phyloP scores from a whole-genome alignment of 345 rosid genomes.

The Gossypium raimondii region DNA sequence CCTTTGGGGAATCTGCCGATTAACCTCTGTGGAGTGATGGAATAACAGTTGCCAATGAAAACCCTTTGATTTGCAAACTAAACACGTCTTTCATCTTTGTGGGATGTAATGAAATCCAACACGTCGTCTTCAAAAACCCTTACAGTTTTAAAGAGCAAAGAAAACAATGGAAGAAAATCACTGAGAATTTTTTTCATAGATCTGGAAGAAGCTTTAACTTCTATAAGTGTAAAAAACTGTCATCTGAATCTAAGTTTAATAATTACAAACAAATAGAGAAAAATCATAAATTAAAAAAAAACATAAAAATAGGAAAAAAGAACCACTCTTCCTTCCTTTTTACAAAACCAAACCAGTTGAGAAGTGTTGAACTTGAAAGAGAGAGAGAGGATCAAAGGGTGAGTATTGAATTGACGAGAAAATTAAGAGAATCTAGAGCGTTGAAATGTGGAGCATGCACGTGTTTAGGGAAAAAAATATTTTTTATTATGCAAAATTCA shows the following conservation, averaged over 20 bases:
- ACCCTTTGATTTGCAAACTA: slow-evolving; percentile 67
- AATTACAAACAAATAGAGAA: slow-evolving; percentile 23
- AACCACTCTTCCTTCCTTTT: neutral
- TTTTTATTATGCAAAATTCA: too few species aligned
- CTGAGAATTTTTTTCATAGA: slow-evolving; percentile 23
- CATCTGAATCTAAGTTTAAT: slow-evolving; percentile 25
- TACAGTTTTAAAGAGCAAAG: neutral
- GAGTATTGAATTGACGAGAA: too few species aligned
- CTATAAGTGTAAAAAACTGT: slow-evolving; percentile 22
- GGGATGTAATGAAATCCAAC: slow-evolving; percentile 62
- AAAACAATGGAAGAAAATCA: neutral
- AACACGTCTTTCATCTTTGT: slow-evolving; percentile 50
- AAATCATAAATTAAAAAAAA: slow-evolving; percentile 4
- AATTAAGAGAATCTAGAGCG: too few species aligned
- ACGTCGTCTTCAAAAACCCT: slow-evolving; percentile 30
- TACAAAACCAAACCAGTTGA: neutral
- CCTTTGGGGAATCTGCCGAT: slow-evolving; percentile 79
- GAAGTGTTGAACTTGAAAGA: slow-evolving; percentile 1
- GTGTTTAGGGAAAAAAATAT: too few species aligned
- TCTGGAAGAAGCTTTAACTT: slow-evolving; percentile 33
- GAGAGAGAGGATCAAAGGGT: neutral
- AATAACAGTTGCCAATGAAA: slow-evolving; percentile 87
- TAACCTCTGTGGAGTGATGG: slow-evolving; percentile 69
- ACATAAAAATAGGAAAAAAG: neutral
- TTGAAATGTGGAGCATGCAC: too few species aligned